Evolutionary conservation across 169 alveolate genomes (phyloP), one percentile per base, ranked within the genome.

Genomic region (Eimeria acervulina): DNA sequence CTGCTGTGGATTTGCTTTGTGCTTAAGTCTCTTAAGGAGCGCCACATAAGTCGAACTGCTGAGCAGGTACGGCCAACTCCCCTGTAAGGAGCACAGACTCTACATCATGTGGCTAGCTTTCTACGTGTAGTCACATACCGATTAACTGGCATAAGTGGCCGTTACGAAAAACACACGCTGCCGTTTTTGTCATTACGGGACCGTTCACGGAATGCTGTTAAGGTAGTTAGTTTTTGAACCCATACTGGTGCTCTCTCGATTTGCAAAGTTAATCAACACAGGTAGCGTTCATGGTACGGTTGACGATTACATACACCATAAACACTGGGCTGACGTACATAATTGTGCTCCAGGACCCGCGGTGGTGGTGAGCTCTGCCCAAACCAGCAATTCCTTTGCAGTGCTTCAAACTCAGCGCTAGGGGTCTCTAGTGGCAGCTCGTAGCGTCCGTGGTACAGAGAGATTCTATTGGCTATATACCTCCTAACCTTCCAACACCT

Each of bases 251-350:
- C 28, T 19, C 78, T n/a, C 44, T 66, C 42, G 78, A 21, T 19
- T 31, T 72, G 83, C 83, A 72, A 72, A 15, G 51, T 72, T 12
- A 40, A 42, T 80, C 42, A 1, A 44, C 89, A 21, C 94, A 93
- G 96, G 87, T 80, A 15, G 89, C 96, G 42, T 93, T 84, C 33
- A 63, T 93, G 93, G 72, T 93, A 51, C 72, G 90, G 52, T 70
- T 93, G 92, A 93, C 96, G 13, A 80, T 93, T 44, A 84, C 90
- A 15, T 93, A 78, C 76, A 93, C 96, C 28, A 84, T 93, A 78
- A 93, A 93, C 61, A 93, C 96, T n/a, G 96, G 93, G 28, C 84
- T 93, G 72, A 93, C 89, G 55, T 93, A 93, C 74, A 93, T 93
- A 40, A 55, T 93, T 21, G 96, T 93, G 55, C 93, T 93, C 40